Percentiles rank a stretch among this genome's conserved stretches.
phyloP scores from a whole-genome alignment of 2,329 filamentous ascomycete species.

The Trichophyton rubrum region DNA sequence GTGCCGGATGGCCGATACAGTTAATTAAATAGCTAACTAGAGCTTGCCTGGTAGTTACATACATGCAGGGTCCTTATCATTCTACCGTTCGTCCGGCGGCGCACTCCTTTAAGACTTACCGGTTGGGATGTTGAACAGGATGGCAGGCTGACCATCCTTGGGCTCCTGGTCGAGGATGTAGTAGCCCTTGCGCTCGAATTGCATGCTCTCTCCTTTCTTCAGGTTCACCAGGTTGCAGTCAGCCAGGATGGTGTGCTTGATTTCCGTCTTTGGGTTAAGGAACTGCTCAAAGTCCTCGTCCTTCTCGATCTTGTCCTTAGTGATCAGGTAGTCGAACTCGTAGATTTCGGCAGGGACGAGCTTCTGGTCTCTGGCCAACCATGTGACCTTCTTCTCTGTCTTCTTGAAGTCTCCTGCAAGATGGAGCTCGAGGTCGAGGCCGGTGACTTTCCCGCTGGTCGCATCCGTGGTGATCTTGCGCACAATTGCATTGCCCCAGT shows the following conservation, averaged over 20 bases:
- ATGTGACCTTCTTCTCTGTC: constrained; percentile 93
- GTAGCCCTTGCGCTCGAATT: constrained; percentile 88
- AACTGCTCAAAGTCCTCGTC: constrained; percentile 77
- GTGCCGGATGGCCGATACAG: neutral
- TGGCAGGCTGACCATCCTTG: constrained; percentile 45
- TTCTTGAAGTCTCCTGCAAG: constrained; percentile 87
- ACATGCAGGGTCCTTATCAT: too few relatives aligned
- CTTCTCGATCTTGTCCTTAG: constrained; percentile 85
- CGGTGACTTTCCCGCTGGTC: constrained; percentile 48
- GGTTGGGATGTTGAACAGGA: constrained; percentile 59
- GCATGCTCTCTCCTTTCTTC: constrained; percentile 82
- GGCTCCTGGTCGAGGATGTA: constrained; percentile 66
- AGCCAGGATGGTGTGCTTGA: constrained; percentile 60
- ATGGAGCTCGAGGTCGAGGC: constrained; percentile 72
- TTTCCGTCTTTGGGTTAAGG: constrained; percentile 63
- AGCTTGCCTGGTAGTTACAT: too few relatives aligned
- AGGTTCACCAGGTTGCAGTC: constrained; percentile 69
- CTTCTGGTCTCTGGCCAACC: constrained; percentile 68
- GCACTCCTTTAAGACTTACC: constrained; percentile 35
- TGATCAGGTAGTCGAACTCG: constrained; percentile 91
- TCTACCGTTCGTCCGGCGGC: neutral
- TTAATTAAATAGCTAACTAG: neutral
- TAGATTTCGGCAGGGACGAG: constrained; percentile 74
- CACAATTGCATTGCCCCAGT: constrained; percentile 61
- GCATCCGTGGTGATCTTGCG: constrained; percentile 37